Conservation (phyloP, 169 alveolate genomes). For the Plasmodium knowlesi region DNA sequence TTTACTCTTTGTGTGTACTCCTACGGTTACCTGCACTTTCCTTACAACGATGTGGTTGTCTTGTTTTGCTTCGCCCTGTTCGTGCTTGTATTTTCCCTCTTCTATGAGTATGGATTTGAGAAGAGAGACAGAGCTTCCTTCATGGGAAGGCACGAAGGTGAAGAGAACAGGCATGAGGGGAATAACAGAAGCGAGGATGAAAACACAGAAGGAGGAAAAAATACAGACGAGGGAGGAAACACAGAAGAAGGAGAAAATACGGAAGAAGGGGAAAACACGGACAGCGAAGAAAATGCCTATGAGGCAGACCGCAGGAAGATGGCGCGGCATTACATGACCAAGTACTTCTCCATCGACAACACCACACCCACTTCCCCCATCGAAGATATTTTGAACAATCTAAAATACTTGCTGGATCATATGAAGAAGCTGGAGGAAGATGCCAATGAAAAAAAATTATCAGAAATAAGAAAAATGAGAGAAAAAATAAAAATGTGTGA, state of each 20-base stretch:
- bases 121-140: not conserved
- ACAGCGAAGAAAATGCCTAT: not conserved
- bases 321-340: constrained; percentile 5
- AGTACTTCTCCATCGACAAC: constrained; percentile 65
- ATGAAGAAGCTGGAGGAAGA: constrained; percentile 37
- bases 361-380: constrained; percentile 53
- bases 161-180: not conserved
- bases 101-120: constrained; percentile 29
- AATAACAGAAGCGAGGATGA: not conserved
- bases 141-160: not conserved
- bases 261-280: not conserved
- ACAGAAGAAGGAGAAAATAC: not conserved
- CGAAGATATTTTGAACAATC: constrained; percentile 45
- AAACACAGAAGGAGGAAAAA: not conserved
- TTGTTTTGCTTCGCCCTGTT: constrained; percentile 8
- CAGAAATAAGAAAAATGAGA: constrained; percentile 14
- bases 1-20: not conserved
- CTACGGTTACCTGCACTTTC: not conserved
- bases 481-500: constrained; percentile 69
- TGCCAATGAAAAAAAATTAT: not conserved
- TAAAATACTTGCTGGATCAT: constrained; percentile 14
- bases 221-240: not conserved
- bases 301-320: not conserved
- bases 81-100: constrained; percentile 10
- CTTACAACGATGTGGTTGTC: not conserved